Base-by-base conservation (phyloP, 352 stramenopile genomes). In the Pythium chondricola region DNA sequence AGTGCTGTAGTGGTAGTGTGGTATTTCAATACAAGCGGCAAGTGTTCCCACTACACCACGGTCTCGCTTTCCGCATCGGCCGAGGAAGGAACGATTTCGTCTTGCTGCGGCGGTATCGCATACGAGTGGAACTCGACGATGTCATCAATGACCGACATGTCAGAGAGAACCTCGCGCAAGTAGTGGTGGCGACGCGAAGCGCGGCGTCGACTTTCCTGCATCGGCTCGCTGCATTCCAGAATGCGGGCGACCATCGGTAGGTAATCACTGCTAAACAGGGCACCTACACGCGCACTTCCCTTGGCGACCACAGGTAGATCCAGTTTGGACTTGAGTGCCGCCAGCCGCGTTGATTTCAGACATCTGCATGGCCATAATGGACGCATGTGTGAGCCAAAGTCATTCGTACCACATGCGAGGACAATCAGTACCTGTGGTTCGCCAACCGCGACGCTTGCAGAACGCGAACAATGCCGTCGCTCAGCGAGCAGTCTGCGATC, bases 111-210 rank as follows among this genome's bases (percentile, higher is more conserved):
- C 7, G 17, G 30, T 4, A 18, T 30, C 14, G 32, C 44, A 31
- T 48, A 58, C 27, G 40, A 27, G 11, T 63, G 48, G 32, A 58
- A 36, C 18, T 24, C 42, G 13, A 22, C 24, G 24, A 65, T 54
- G 18, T 86, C 66, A 43, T 88, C 78, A 31, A 87, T 54, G 32
- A 85, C 55, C 21, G 56, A 49, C 69, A 89, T 82, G 61, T 93
- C 81, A 7, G 66, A 46, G 35, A 93, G 60, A 52, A 93, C 67
- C 24, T 84, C 76, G 42, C 72, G 57, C 47, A 93, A 69, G 64
- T 93, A 88, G 48, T 88, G 74, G 50, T 85, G 81, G 35, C 81
- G 78, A 27, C 81, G 61, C 11, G 75, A 89, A 40, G 71, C 47
- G 25, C 77, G 75, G 38, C 80, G 77, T 4, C 78, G 68, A 36